Conservation (phyloP, 345 rosid genomes). For the Hibiscus mutabilis region DNA sequence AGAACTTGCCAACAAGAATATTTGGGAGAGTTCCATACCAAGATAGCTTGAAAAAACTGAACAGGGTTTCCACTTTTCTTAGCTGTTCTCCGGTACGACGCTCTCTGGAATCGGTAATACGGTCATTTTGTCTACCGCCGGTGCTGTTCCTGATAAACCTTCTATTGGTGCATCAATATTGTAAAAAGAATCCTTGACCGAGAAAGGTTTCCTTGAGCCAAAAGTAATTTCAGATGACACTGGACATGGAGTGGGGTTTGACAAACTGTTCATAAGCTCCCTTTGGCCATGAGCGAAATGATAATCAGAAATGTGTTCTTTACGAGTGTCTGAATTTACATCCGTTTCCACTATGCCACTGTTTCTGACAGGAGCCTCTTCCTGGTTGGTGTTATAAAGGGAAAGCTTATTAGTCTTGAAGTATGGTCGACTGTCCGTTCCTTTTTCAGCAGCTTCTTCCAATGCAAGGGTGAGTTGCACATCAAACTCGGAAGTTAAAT, state of each 20-base stretch:
- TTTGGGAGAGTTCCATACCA: background rate
- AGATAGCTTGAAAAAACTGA: background rate
- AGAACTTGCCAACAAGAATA: background rate
- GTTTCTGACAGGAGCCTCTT: conserved; percentile 12
- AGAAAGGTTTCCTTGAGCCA: conserved; percentile 14
- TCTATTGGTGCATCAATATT: conserved; percentile 6
- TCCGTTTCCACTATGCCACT: conserved; percentile 9
- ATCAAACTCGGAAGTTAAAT: conserved; percentile 9
- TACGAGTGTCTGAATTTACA: background rate
- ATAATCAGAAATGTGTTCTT: background rate
- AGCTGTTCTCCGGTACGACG: background rate
- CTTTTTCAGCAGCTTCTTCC: background rate
- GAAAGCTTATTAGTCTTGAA: background rate
- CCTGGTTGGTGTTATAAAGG: conserved; percentile 6
- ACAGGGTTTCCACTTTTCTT: background rate
- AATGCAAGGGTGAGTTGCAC: conserved; percentile 1
- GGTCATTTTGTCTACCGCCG: conserved; percentile 1
- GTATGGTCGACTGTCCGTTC: background rate
- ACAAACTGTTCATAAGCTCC: conserved; percentile 8
- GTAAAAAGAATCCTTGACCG: conserved; percentile 18
- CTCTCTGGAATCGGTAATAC: background rate
- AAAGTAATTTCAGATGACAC: background rate
- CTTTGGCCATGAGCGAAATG: no score
- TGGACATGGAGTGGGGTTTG: conserved; percentile 1
- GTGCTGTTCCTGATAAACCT: background rate